Evolutionary conservation across 768 basidiomycete genomes (phyloP).

Genomic region (Amyloporia xantha): DNA sequence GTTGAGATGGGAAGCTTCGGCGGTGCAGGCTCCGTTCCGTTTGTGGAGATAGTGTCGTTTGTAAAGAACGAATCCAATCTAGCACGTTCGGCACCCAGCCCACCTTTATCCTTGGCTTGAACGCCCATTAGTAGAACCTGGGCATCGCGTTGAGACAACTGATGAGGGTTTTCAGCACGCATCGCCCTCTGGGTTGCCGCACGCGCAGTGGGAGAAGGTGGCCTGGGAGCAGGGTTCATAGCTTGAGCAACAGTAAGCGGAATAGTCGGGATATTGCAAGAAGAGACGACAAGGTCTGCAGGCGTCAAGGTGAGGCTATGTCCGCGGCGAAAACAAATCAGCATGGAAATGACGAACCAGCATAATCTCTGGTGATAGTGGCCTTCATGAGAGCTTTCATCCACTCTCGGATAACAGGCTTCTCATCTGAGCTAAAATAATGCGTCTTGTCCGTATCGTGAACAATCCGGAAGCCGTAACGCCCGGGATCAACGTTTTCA

Average conservation of each 20-base stretch:
- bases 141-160: constrained; percentile 75
- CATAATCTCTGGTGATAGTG: constrained; percentile 90
- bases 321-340: background rate
- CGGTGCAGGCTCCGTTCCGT: constrained; percentile 23
- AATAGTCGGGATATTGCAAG: constrained; percentile 95
- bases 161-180: constrained; percentile 78
- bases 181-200: constrained; percentile 85
- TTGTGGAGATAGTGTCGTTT: constrained; percentile 29
- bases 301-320: background rate
- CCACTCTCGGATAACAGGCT: constrained; percentile 84
- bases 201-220: constrained; percentile 84
- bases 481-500: constrained; percentile 85
- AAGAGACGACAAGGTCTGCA: constrained; percentile 88
- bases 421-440: constrained; percentile 89
- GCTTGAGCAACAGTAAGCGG: constrained; percentile 91
- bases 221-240: constrained; percentile 93
- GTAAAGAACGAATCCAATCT: constrained; percentile 53
- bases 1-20: constrained; percentile 9
- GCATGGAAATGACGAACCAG: constrained; percentile 44
- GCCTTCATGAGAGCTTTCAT: constrained; percentile 99
- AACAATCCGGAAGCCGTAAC: constrained; percentile 91
- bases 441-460: constrained; percentile 86
- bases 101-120: constrained; percentile 26
- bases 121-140: constrained; percentile 64
- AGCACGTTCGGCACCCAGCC: constrained; percentile 36